Base-by-base conservation (phyloP, 306 rosid species). In the Begonia loranthoides region DNA sequence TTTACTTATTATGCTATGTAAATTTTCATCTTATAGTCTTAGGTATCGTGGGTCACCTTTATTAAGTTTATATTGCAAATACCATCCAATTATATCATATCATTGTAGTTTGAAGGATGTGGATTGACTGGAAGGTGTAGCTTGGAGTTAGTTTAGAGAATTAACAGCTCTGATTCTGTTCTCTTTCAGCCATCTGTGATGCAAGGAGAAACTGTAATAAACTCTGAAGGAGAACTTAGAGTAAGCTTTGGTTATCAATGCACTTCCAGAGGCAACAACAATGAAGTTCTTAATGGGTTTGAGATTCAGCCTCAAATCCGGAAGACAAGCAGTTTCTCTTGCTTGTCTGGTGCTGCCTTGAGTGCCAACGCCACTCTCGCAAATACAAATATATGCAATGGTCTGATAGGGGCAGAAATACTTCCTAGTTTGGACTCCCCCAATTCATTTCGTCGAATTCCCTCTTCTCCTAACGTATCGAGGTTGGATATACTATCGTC, bases 401-500 rank as follows among this genome's bases (percentile, higher is more conserved):
- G 99, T 65, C 59, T 80, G 64, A 74, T 86, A 60, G 93, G 96
- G 48, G 89, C 44, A 56, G 99, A 83, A 68, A 87, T 92, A 61
- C 96, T 92, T 75, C 96, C 99, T 47, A 73, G 81, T 69, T 83
- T 78, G 87, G 99, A 87, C 67, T 92, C 99, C 54, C 99, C 99
- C 41, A 87, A 71, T 55, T 86, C 94, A 21, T 87, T 92, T 65
- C 93, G 93, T 12, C 87, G 63, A 73, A 79, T 87, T 49, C 76
- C 92, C 55, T 92, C 94, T 69, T 92, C 83, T 0, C 86, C 93
- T 10, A 61, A 66, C 63, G 79, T 81, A 67, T 68, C 88, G 28
- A 87, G 79, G 78, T 70, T 75, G 69, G 99, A 83, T 9, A 70
- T 80, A 19, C 56, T 90, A 50, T 86, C 99, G 2, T 74, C 95